These are phyloP conservation scores for Rosellinia necatrix DNA, from an alignment of 2,329 filamentous ascomycete species.

Conservation along the genomic window DNA sequence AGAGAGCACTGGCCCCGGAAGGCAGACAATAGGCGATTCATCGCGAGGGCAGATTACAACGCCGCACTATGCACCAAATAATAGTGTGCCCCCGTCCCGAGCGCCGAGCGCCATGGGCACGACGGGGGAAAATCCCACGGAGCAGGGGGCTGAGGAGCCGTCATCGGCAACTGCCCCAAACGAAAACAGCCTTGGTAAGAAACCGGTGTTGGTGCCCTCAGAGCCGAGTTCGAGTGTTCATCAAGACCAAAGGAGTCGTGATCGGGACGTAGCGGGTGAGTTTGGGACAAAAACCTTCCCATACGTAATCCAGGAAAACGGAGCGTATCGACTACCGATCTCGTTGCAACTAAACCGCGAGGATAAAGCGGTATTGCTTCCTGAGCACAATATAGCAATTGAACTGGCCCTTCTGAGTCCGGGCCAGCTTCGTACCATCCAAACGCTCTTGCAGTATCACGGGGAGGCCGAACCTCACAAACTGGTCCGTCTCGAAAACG, in stretches of 20 bases:
- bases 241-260: too few relatives aligned
- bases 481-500: not conserved
- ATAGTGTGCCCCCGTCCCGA: not conserved
- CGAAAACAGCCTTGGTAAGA: not conserved
- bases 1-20: not conserved
- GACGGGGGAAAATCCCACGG: not conserved
- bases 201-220: not conserved
- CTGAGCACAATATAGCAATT: not conserved
- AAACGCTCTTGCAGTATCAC: not conserved
- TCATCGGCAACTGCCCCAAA: not conserved
- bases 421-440: not conserved
- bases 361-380: not conserved
- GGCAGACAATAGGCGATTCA: too few relatives aligned
- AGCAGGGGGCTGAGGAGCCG: not conserved
- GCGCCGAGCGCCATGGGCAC: not conserved
- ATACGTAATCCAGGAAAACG: constrained; percentile 6
- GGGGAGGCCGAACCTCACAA: not conserved
- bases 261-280: not conserved
- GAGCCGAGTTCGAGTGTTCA: not conserved
- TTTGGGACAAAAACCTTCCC: not conserved
- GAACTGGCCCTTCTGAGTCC: constrained; percentile 8
- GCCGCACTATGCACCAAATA: not conserved
- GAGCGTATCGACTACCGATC: constrained; percentile 10
- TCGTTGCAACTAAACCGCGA: not conserved
- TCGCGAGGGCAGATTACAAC: not conserved